A percentile compares a stretch with the other conserved stretches of the same genome.
Evolutionary conservation across 2,329 filamentous ascomycete genomes (phyloP).

Genomic region (Microascus cirrosus): DNA sequence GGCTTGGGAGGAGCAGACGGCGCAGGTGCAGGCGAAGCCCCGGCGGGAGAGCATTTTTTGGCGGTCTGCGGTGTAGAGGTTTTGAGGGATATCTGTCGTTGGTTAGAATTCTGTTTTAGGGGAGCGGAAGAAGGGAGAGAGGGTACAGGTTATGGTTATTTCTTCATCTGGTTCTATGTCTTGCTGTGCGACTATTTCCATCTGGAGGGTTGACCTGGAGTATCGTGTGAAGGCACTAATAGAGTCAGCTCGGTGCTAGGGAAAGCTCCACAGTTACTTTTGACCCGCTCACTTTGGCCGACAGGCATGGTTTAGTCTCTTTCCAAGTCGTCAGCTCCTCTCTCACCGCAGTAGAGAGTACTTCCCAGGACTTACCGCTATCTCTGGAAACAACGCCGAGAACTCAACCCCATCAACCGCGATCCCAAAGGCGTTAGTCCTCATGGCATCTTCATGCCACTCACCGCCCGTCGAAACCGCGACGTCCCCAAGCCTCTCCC

Average conservation of each 20-base stretch:
- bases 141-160: constrained; percentile 16
- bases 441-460: constrained; percentile 20
- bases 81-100: constrained; percentile 5
- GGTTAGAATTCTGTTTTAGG: background rate
- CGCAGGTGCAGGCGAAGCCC: constrained; percentile 17
- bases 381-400: constrained; percentile 13
- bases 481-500: constrained; percentile 14
- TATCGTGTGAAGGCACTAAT: constrained; percentile 16
- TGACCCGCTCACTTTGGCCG: constrained; percentile 14
- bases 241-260: background rate
- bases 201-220: constrained; percentile 9
- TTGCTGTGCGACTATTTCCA: constrained; percentile 14
- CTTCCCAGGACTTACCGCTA: constrained; percentile 10
- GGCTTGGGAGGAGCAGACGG: constrained; percentile 13
- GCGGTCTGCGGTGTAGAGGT: constrained; percentile 12
- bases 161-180: constrained; percentile 16
- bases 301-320: constrained; percentile 14
- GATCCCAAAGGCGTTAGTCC: constrained; percentile 21
- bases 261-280: background rate
- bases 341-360: background rate
- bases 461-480: constrained; percentile 11
- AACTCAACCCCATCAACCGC: constrained; percentile 10
- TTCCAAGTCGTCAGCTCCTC: background rate
- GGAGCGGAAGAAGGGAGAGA: background rate
- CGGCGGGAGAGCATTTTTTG: constrained; percentile 11